These are phyloP conservation scores for Neobulgaria alba DNA, from an alignment of 2,329 filamentous ascomycete genomes.

Conservation along the genomic window DNA sequence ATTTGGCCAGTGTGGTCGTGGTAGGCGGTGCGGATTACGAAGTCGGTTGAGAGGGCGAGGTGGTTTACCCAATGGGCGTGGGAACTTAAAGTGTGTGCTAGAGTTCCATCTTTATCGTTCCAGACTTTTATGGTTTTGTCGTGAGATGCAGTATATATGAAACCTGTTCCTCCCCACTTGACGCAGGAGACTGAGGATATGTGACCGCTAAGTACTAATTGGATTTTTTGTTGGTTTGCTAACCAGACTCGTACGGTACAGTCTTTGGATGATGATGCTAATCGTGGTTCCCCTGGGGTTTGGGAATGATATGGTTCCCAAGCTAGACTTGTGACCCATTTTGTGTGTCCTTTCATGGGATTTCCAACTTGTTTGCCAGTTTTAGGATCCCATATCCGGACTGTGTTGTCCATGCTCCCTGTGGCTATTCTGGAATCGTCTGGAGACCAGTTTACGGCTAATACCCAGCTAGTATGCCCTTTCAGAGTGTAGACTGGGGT, in stretches of 20 bases:
- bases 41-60: slow-evolving; percentile 86
- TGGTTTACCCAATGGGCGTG: slow-evolving; percentile 97
- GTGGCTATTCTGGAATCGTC: slow-evolving; percentile 77
- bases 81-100: slow-evolving; percentile 68
- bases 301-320: slow-evolving; percentile 95
- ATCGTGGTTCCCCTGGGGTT: slow-evolving; percentile 59
- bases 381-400: slow-evolving; percentile 81
- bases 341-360: slow-evolving; percentile 71
- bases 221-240: slow-evolving; percentile 66
- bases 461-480: slow-evolving; percentile 83
- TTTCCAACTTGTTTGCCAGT: slow-evolving; percentile 67
- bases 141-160: slow-evolving; percentile 77
- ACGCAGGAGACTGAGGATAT: slow-evolving; percentile 85
- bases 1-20: slow-evolving; percentile 72
- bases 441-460: slow-evolving; percentile 80
- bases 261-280: slow-evolving; percentile 88
- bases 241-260: slow-evolving; percentile 83
- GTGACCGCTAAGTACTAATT: slow-evolving; percentile 80
- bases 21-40: slow-evolving; percentile 75
- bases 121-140: slow-evolving; percentile 91
- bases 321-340: slow-evolving; percentile 78
- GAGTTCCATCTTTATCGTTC: slow-evolving; percentile 69
- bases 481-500: slow-evolving; percentile 80
- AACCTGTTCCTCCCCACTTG: slow-evolving; percentile 84
- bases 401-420: slow-evolving; percentile 85